Evolutionary conservation across 108 stramenopile genomes (phyloP).

Genomic region (Discostella pseudostelligera): DNA sequence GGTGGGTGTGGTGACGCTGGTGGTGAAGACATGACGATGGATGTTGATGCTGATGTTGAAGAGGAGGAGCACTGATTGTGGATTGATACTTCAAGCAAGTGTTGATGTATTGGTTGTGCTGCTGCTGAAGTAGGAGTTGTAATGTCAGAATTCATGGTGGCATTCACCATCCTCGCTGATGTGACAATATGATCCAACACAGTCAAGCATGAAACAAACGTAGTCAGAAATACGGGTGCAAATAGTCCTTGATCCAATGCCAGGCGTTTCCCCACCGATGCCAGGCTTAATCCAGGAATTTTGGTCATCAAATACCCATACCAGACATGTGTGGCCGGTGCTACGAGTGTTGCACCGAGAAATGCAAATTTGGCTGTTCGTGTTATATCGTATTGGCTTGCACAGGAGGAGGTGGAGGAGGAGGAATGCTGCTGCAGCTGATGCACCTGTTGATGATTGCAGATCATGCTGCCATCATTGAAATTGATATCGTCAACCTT

Average conservation of each 20-base stretch:
- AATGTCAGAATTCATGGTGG: neutral
- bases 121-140: too few species aligned
- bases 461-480: neutral
- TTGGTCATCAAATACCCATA: conserved; percentile 56
- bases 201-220: conserved; percentile 64
- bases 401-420: too few species aligned
- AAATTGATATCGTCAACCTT: neutral
- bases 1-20: too few species aligned
- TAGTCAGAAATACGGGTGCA: conserved; percentile 69
- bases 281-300: conserved; percentile 52
- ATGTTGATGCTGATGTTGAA: too few species aligned
- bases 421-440: neutral
- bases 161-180: neutral
- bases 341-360: conserved; percentile 73
- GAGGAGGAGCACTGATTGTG: too few species aligned
- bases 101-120: too few species aligned
- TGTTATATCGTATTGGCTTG: conserved; percentile 34
- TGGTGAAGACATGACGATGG: too few species aligned
- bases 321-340: conserved; percentile 80
- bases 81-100: too few species aligned
- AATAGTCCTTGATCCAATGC: conserved; percentile 71
- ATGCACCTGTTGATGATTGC: neutral
- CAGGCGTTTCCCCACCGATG: conserved; percentile 52
- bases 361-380: conserved; percentile 66
- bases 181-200: conserved; percentile 51